Evolutionary conservation across 148 eudicot genomes (phyloP), one percentile per base, ranked within the genome.

Genomic region (Oxyria digyna): DNA sequence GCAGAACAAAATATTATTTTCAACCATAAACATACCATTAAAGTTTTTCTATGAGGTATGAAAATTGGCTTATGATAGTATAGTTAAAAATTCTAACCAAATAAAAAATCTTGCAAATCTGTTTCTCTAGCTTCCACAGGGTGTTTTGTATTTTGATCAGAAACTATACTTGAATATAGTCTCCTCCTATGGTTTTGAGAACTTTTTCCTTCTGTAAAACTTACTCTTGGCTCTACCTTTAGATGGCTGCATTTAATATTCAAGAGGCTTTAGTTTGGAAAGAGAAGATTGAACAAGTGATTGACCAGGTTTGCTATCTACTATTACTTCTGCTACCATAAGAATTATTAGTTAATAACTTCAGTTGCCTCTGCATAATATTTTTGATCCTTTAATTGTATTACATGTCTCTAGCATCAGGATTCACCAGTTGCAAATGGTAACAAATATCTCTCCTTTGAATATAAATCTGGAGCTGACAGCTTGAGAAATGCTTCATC

Each of bases 171-270:
- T 54, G 31, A 54, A 59, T 6, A 20, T 29, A 23, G 62, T 54
- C 31, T 23, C 5, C 62, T 54, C 62, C 26, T 49, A 49, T 15
- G 29, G 4, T 46, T 4, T 13, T 26, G 29, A 23, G 31, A 4
- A 18, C 42, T 33, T 63, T 32, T 32, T 32, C 29, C 33, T 63
- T 20, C 4, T 63, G n/a, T 37, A 31, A 41, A 23, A 37, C 14
- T 35, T 37, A 66, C 14, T 18, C 17, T 37, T 66, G 38, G n/a
- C 13, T 18, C 14, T 66, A 46, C 15, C 50, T 87, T 75, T 79
- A 94, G 99, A 82, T 94, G 99, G 99, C 99, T 78, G 99, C 99
- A 70, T 94, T 91, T 72, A 94, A 94, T 83, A 94, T 94, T 74
- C 97, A 94, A 83, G 99, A 94, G 83, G 97, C 97, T 68, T 86